These are phyloP conservation scores for Purpureocillium takamizusanense DNA, from an alignment of 2,329 filamentous ascomycete genomes.

Conservation along the genomic window DNA sequence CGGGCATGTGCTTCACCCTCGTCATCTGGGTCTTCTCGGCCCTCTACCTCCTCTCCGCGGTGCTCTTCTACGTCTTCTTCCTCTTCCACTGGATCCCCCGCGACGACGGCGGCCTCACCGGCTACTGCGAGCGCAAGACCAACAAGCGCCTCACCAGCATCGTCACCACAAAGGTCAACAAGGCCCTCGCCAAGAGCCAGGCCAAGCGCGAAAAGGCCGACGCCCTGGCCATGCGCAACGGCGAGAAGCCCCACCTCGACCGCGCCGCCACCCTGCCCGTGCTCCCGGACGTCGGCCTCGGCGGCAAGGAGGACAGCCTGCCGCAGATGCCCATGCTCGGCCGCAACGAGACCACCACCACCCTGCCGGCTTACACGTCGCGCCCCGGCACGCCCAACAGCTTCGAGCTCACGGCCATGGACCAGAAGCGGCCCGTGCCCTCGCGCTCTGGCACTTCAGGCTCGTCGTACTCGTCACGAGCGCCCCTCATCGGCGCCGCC, in stretches of 20 bases:
- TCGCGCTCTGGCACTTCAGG: constrained; percentile 43
- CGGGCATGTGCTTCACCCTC: constrained; percentile 86
- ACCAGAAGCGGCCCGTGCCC: constrained; percentile 39
- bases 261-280: constrained; percentile 62
- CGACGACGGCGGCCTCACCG: constrained; percentile 68
- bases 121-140: constrained; percentile 88
- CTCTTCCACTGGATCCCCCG: constrained; percentile 86
- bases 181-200: constrained; percentile 74
- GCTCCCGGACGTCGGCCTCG: constrained; percentile 30
- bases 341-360: constrained; percentile 51
- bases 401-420: constrained; percentile 43
- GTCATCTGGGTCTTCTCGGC: constrained; percentile 81
- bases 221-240: constrained; percentile 41
- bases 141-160: constrained; percentile 78
- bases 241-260: constrained; percentile 39
- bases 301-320: constrained; percentile 35
- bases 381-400: constrained; percentile 45
- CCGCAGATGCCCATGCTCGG: constrained; percentile 49
- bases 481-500: constrained; percentile 51
- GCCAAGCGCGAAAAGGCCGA: constrained; percentile 45
- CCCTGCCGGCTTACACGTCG: constrained; percentile 54
- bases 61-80: constrained; percentile 77
- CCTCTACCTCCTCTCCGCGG: constrained; percentile 63
- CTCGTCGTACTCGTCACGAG: constrained; percentile 53
- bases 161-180: constrained; percentile 79